Percentiles rank a stretch among this genome's conserved stretches.
phyloP scores from a whole-genome alignment of 495 filamentous ascomycete species.

The Penicillium turbatum region DNA sequence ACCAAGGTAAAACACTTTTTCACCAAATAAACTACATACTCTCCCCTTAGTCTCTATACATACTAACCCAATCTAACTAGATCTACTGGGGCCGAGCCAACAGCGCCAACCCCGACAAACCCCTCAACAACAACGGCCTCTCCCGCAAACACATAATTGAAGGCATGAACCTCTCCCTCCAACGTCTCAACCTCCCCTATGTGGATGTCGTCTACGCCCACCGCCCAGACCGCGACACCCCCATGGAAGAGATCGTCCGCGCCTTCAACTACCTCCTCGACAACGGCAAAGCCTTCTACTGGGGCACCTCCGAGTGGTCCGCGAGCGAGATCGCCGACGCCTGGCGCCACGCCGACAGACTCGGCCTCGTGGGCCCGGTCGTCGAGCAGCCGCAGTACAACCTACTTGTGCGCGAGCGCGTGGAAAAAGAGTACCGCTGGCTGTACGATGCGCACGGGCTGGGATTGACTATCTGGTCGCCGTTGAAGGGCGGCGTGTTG shows the following conservation, averaged over 20 bases:
- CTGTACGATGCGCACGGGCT: conserved; percentile 61
- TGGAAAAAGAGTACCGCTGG: conserved; percentile 70
- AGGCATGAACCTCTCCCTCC: conserved; percentile 58
- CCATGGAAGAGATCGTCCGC: conserved; percentile 82
- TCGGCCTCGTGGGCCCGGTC: conserved; percentile 74
- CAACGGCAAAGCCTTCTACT: conserved; percentile 78
- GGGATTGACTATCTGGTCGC: conserved; percentile 70
- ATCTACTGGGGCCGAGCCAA: conserved; percentile 64
- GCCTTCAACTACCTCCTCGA: conserved; percentile 79
- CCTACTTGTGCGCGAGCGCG: conserved; percentile 63
- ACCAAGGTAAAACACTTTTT: conserved; percentile 72
- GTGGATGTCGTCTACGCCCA: conserved; percentile 84
- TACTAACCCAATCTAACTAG: conserved; percentile 29
- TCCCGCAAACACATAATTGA: conserved; percentile 81
- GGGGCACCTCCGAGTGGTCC: conserved; percentile 86
- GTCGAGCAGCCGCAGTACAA: conserved; percentile 88
- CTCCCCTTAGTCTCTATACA: too few relatives aligned
- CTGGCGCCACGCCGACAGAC: conserved; percentile 65
- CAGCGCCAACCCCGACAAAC: conserved; percentile 55
- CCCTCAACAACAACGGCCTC: conserved; percentile 71
- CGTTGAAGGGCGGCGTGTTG: conserved; percentile 67
- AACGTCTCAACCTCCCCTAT: conserved; percentile 63
- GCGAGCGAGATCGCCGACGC: conserved; percentile 77
- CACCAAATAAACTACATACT: too few relatives aligned
- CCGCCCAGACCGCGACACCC: conserved; percentile 74